phyloP scores from a whole-genome alignment of 768 basidiomycete species.

The Lactarius pseudohatsudake region DNA sequence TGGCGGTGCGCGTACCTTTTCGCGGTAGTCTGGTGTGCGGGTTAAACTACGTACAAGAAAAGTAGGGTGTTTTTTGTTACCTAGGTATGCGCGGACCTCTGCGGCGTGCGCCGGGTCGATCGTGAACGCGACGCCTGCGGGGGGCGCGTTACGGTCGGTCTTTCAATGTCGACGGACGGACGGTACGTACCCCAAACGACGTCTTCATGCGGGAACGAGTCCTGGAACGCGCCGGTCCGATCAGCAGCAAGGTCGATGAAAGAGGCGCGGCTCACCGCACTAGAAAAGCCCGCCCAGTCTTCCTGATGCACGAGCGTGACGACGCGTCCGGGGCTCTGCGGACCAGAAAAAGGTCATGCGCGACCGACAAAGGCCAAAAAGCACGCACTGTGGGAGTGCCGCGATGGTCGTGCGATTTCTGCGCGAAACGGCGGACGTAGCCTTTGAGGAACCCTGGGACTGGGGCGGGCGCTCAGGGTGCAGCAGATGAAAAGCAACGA shows the following conservation, averaged over 20 bases:
- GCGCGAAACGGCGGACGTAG: slow-evolving; percentile 87
- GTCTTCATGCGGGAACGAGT: slow-evolving; percentile 69
- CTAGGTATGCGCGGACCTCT: slow-evolving; percentile 83
- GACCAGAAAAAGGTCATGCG: background rate
- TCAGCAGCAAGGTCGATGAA: slow-evolving; percentile 1
- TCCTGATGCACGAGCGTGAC: slow-evolving; percentile 87
- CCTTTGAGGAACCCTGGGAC: slow-evolving; percentile 86
- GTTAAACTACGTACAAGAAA: background rate
- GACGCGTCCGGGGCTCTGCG: slow-evolving; percentile 79
- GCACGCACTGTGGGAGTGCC: slow-evolving; percentile 75
- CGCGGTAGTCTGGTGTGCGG: slow-evolving; percentile 61
- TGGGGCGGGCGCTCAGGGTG: slow-evolving; percentile 31
- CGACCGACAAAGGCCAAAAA: background rate
- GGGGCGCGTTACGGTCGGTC: background rate
- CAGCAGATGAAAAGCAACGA: background rate
- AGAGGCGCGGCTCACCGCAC: slow-evolving; percentile 46
- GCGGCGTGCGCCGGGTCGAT: slow-evolving; percentile 75
- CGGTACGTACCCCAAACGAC: slow-evolving; percentile 74
- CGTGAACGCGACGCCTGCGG: slow-evolving; percentile 75
- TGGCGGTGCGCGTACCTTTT: slow-evolving; percentile 54
- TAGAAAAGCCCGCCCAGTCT: slow-evolving; percentile 80
- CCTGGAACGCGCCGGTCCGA: slow-evolving; percentile 46
- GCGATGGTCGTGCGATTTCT: slow-evolving; percentile 89
- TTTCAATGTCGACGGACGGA: background rate
- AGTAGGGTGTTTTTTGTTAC: slow-evolving; percentile 39